A percentile compares a stretch with the other conserved stretches of the same genome.
These are phyloP conservation scores for Clitoria ternatea DNA, from an alignment of 306 rosid species.

Conservation along the genomic window DNA sequence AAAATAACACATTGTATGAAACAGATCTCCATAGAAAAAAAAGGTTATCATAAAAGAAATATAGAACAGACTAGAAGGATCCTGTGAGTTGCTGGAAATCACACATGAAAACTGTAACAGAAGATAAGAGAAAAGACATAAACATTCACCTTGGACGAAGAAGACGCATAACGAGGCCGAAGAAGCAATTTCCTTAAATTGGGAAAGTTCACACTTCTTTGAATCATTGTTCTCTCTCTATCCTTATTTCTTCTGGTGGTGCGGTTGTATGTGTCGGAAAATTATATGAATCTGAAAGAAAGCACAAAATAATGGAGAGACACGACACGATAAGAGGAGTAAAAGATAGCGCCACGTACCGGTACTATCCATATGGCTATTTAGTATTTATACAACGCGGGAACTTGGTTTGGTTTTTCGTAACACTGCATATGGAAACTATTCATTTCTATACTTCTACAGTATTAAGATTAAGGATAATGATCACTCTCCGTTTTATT, in stretches of 20 bases:
- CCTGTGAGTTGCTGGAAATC: too few relatives aligned
- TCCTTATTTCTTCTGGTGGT: too few relatives aligned
- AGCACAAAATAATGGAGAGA: background rate
- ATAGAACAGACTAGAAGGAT: background rate
- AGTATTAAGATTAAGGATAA: background rate
- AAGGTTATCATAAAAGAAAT: too few relatives aligned
- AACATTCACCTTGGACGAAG: slow-evolving; percentile 43
- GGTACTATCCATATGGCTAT: background rate
- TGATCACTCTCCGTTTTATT: too few relatives aligned
- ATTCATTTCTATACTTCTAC: background rate
- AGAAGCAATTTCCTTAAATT: slow-evolving; percentile 25
- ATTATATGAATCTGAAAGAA: background rate
- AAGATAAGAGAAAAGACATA: background rate
- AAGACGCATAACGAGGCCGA: background rate
- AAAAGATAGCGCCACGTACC: background rate
- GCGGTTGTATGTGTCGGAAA: background rate
- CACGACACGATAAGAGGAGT: background rate
- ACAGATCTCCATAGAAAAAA: too few relatives aligned
- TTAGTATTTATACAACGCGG: background rate
- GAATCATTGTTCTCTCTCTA: slow-evolving; percentile 39
- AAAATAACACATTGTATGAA: too few relatives aligned
- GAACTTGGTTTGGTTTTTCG: background rate
- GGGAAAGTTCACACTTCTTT: background rate
- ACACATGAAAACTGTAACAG: too few relatives aligned
- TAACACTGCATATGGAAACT: background rate